Evolutionary conservation across 345 rosid genomes (phyloP), one percentile per base, ranked within the genome.

Genomic region (Anacardium occidentale): DNA sequence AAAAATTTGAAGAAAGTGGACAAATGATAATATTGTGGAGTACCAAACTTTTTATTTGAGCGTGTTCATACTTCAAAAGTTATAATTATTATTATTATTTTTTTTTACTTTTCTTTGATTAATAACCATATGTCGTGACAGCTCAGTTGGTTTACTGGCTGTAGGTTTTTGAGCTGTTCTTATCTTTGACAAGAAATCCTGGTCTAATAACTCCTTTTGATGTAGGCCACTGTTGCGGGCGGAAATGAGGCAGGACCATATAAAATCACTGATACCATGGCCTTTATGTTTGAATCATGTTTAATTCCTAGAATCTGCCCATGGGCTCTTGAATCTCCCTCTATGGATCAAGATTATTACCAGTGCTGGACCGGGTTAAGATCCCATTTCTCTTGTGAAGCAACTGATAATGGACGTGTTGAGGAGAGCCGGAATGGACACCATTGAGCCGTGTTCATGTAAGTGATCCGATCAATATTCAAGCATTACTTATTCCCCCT

Each of bases 231-330:
- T 5, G 74, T 92, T 51, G 85, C 85, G 34, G 74, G 47, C 0
- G 97, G 86, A 71, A 85, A 86, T 34, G 85, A 92, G 63, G 87
- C 88, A 66, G 87, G 82, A 42, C 97, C 98, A 0, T 73, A 73
- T 32, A 89, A 79, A 79, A 85, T 95, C 70, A 84, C 85, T 0
- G 82, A 89, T 61, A 92, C 99, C 32, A 86, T 95, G 97, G 97
- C 97, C 12, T 95, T 95, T 83, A 95, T 95, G 99, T 90, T 94
- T 5, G 97, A 94, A 76, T 90, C 98, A 13, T 89, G 87, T 73
- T 84, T 95, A 70, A 86, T 92, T 50, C 99, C 99, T 25, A 87
- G 93, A 79, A 83, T 91, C 82, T 90, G 98, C 70, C 84, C 74
- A 7, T 92, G 98, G 97, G 98, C 90, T 37, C 85, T 92, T 4